Base-by-base conservation (phyloP, 2,329 filamentous ascomycete species). In the Parascedosporium putredinis region DNA sequence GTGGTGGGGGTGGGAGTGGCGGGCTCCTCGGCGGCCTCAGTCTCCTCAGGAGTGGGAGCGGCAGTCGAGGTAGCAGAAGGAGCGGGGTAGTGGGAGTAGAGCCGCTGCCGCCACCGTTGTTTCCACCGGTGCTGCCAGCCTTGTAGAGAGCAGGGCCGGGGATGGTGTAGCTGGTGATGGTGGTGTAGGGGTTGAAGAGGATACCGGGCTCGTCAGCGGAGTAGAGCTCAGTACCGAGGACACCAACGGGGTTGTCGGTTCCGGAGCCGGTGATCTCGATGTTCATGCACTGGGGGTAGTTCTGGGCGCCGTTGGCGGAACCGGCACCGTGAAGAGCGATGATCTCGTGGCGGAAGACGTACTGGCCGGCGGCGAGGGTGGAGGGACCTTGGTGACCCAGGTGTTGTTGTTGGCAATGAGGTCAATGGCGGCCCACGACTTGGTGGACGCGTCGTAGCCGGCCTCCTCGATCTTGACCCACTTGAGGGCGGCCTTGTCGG, bases 381-480 rank as follows among this genome's bases (percentile, higher is more conserved):
- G 51, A 45, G 3, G 67, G 7, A 69, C 60, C 16, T 62, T 62
- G 27, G 65, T 52, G 2, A 59, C 58, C 61, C 62, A 64, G 10
- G 55, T 58, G 53, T 60, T 63, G 25, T 55, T 53, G 67, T 63
- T 60, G 40, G 62, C 56, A 55, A 75, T 70, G 51, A 78, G 62
- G 1, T 71, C 60, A 51, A 62, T 61, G 3, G 64, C 55, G 1
- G 60, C 62, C 67, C 67, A 70, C 9, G 51, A 53, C 20, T 62
- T 50, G 47, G 59, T 67, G 43, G 64, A 67, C 53, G 66, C 59
- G 52, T 75, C 65, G 54, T 79, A 70, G 51, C 80, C 81, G 29
- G 62, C 67, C 50, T 71, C 71, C 34, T 74, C 71, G 52, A 84
- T 82, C 72, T 85, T 85, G 72, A 81, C 78, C 63, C 75, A 84